Percentiles rank a stretch among this genome's conserved stretches.
These are phyloP conservation scores for Myxozyma kluyveri DNA, from an alignment of 805 yeast species.

Conservation along the genomic window DNA sequence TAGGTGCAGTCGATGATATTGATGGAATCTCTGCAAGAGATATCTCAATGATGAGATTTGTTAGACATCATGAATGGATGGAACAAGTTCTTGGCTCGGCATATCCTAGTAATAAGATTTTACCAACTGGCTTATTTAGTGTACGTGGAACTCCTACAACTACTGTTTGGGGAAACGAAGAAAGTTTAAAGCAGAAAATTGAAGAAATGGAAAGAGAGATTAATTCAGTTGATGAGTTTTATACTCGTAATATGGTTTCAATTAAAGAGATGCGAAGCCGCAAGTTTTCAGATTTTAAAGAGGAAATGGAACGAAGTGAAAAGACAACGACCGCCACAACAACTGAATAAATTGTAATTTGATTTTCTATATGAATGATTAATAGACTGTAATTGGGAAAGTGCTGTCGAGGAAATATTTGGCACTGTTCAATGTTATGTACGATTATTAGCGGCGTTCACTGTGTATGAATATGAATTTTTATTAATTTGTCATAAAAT, in stretches of 20 bases:
- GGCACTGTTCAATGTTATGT: too few species aligned
- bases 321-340: too few species aligned
- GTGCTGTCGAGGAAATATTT: too few species aligned
- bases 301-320: conserved; percentile 2
- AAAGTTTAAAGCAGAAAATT: conserved; percentile 12
- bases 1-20: conserved; percentile 36
- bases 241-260: conserved; percentile 10
- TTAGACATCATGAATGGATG: conserved; percentile 47
- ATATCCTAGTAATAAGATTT: conserved; percentile 17
- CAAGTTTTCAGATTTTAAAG: conserved; percentile 6
- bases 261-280: conserved; percentile 10
- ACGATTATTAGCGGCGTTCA: too few species aligned
- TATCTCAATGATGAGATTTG: conserved; percentile 44
- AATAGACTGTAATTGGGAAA: too few species aligned
- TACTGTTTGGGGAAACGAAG: conserved; percentile 24
- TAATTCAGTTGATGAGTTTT: conserved; percentile 17
- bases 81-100: conserved; percentile 43
- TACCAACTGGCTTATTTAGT: conserved; percentile 20
- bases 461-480: too few species aligned
- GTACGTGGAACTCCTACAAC: conserved; percentile 4
- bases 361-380: too few species aligned
- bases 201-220: conserved; percentile 11
- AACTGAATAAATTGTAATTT: not conserved
- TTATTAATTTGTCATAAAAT: too few species aligned
- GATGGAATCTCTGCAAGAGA: conserved; percentile 44